Base-by-base conservation (phyloP, 1,284 basidiomycete genomes). In the Melampsora larici-populina region DNA sequence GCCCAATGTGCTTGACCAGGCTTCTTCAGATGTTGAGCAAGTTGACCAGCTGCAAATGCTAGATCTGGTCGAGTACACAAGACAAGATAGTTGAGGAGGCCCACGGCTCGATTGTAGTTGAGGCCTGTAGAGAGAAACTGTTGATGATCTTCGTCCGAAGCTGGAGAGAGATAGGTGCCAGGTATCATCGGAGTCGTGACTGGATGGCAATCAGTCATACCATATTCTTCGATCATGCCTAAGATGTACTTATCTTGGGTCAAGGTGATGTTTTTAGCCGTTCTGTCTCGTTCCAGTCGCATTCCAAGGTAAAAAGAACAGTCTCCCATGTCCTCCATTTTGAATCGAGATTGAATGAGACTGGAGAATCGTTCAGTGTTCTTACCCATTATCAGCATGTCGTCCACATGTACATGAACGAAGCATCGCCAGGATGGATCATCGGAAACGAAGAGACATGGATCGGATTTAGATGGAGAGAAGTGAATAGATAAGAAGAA, bases 31-130 rank as follows among this genome's bases (percentile, higher is more conserved):
- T n/a, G n/a, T n/a, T n/a, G n/a, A n/a, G n/a, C n/a, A n/a, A n/a
- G n/a, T n/a, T n/a, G n/a, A n/a, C 11, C 11, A 21, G 11, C 11
- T 21, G 17, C 17, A 36, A 58, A 70, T 5, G 46, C 46, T 26
- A 70, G 24, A 49, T 70, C 49, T 17, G 69, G 69, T 31, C 31
- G 15, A 21, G 69, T 70, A 26, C 46, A 70, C 58, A 18, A 31
- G 26, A 70, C 46, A 21, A 70, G 46, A 31, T 70, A 70, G 33
- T 70, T 70, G 21, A 70, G 69, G 9, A 33, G 26, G 7, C 69
- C 51, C 9, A 70, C 51, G 24, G 69, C 69, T 31, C 18, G 24
- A 31, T 31, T 21, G 49, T 70, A 72, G 1, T 33, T 26, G 1
- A 58, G n/a, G 29, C 46, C 49, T 17, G 58, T 49, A 11, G 11